These are phyloP conservation scores for Colletotrichum spinosum DNA, from an alignment of 2,329 filamentous ascomycete species.

Conservation along the genomic window DNA sequence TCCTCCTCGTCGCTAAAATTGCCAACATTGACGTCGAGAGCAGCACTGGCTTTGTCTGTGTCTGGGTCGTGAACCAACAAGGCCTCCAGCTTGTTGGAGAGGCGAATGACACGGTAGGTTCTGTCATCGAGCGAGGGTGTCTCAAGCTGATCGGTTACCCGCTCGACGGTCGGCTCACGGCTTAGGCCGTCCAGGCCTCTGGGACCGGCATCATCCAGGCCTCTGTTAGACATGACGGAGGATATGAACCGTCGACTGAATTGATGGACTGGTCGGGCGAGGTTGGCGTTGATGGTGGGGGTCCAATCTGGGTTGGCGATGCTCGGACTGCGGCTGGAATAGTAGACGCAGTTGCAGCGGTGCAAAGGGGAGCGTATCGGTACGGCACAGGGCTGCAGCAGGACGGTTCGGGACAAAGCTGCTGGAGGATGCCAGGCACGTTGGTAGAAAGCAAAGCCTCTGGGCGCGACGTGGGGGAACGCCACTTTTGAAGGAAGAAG, in stretches of 20 bases:
- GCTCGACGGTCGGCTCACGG: constrained; percentile 49
- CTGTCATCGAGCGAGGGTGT: constrained; percentile 88
- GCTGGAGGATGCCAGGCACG: constrained; percentile 27
- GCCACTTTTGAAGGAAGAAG: constrained; percentile 34
- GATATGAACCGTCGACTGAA: constrained; percentile 11
- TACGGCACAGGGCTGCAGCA: constrained; percentile 31
- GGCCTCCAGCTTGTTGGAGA: constrained; percentile 89
- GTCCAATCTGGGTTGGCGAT: not conserved
- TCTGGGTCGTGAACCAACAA: constrained; percentile 93
- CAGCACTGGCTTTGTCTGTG: constrained; percentile 96
- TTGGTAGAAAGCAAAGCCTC: constrained; percentile 23
- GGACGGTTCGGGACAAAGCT: constrained; percentile 25
- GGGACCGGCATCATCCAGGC: constrained; percentile 31
- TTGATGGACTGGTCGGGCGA: not conserved
- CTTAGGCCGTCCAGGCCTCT: constrained; percentile 39
- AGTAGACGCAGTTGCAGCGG: constrained; percentile 1
- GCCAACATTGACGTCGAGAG: constrained; percentile 95
- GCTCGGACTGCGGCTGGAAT: constrained; percentile 5
- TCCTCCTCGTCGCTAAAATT: constrained; percentile 92
- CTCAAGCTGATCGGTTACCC: constrained; percentile 78
- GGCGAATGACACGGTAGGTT: constrained; percentile 85
- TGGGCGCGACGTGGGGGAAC: constrained; percentile 33
- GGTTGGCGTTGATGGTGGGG: not conserved
- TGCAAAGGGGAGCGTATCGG: constrained; percentile 4
- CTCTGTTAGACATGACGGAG: constrained; percentile 40